phyloP scores from a whole-genome alignment of 2,329 filamentous ascomycete species.

The Penicillium brevicompactum region DNA sequence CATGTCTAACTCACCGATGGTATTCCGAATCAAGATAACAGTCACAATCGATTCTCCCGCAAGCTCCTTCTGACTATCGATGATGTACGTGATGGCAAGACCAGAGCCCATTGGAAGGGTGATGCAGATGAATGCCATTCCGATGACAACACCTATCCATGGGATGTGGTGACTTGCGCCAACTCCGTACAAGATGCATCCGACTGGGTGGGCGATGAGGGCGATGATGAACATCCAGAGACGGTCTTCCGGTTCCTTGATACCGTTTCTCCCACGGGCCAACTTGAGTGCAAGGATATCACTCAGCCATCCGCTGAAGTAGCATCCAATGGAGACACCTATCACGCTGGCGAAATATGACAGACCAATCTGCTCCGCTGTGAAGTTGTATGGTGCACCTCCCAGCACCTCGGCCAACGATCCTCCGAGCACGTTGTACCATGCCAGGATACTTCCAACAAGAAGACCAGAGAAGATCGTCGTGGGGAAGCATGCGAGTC shows the following conservation, averaged over 20 bases:
- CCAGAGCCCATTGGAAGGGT: slow-evolving; percentile 23
- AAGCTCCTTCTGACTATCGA: slow-evolving; percentile 32
- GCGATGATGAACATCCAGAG: slow-evolving; percentile 34
- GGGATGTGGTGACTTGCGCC: slow-evolving; percentile 30
- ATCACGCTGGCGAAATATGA: slow-evolving; percentile 22
- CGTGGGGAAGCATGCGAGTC: slow-evolving; percentile 17
- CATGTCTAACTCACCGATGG: slow-evolving; percentile 25
- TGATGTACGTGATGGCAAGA: slow-evolving; percentile 29
- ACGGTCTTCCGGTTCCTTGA: slow-evolving; percentile 41
- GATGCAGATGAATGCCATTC: slow-evolving; percentile 32
- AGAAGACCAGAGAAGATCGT: slow-evolving; percentile 23
- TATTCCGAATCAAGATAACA: slow-evolving; percentile 44
- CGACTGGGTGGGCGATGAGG: slow-evolving; percentile 25
- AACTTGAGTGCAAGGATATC: slow-evolving; percentile 36
- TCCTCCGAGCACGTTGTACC: slow-evolving; percentile 31
- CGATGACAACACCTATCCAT: slow-evolving; percentile 33
- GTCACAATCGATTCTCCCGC: slow-evolving; percentile 34
- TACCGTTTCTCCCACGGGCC: slow-evolving; percentile 45
- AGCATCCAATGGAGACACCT: slow-evolving; percentile 18
- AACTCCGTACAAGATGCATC: slow-evolving; percentile 31
- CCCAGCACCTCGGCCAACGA: slow-evolving; percentile 26
- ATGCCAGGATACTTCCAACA: slow-evolving; percentile 23
- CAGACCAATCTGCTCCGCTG: slow-evolving; percentile 22
- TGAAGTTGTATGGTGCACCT: slow-evolving; percentile 26
- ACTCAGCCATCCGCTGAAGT: slow-evolving; percentile 20